phyloP scores from a whole-genome alignment of 768 basidiomycete species.

The Termitomyces heimii region DNA sequence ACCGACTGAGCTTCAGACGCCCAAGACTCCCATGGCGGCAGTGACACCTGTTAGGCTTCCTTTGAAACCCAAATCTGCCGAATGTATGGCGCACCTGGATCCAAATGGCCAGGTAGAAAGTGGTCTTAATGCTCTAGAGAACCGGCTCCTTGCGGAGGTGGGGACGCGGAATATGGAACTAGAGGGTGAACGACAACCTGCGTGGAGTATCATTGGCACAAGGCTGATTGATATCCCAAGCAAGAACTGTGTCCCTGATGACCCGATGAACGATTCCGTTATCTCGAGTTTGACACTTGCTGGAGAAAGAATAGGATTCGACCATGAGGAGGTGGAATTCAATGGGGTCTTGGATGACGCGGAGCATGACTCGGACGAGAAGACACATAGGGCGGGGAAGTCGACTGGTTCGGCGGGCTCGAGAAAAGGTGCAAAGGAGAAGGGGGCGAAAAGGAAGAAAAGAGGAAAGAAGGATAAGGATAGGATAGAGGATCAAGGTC shows the following conservation, averaged over 20 bases:
- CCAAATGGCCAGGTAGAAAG: constrained; percentile 29
- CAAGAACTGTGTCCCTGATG: constrained; percentile 23
- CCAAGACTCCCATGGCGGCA: constrained; percentile 49
- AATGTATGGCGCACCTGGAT: constrained; percentile 6
- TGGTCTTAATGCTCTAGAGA: constrained; percentile 71
- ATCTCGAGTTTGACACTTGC: constrained; percentile 51
- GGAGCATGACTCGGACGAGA: constrained; percentile 33
- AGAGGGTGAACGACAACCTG: constrained; percentile 20
- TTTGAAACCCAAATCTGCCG: constrained; percentile 4
- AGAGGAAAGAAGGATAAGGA: constrained; percentile 21
- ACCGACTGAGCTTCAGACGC: constrained; percentile 19
- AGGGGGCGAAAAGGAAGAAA: constrained; percentile 19
- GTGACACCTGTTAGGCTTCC: constrained; percentile 26
- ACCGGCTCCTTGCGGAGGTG: constrained; percentile 62
- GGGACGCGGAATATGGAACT: constrained; percentile 53
- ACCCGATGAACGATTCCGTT: constrained; percentile 43
- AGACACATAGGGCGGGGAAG: constrained; percentile 31
- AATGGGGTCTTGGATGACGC: constrained; percentile 16
- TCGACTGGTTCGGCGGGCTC: constrained; percentile 22
- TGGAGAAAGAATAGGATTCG: constrained; percentile 17
- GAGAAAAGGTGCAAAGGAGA: constrained; percentile 19
- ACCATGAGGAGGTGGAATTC: constrained; percentile 20
- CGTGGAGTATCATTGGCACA: constrained; percentile 22
- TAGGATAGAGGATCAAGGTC: constrained; percentile 15
- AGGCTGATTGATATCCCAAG: constrained; percentile 32